Percentiles rank a stretch among this genome's conserved stretches.
phyloP scores from a whole-genome alignment of 2,329 filamentous ascomycete species.

The Sporothrix dimorphospora region DNA sequence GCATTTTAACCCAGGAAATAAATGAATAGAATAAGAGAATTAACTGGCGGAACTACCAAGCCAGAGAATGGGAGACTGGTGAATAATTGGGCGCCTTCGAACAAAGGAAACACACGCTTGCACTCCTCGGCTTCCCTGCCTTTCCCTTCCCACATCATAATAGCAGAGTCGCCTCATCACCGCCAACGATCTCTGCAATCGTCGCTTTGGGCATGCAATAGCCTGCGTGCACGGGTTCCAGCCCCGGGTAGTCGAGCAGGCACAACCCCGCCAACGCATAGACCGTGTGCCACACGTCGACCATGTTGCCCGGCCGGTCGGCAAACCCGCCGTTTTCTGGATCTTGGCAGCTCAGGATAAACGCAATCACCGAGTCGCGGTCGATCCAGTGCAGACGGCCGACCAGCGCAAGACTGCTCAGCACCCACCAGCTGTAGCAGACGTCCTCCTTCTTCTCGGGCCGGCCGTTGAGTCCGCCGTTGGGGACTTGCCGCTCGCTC shows the following conservation, averaged over 20 bases:
- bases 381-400: constrained; percentile 92
- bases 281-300: constrained; percentile 94
- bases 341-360: constrained; percentile 90
- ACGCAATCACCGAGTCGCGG: constrained; percentile 72
- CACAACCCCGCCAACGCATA: constrained; percentile 90
- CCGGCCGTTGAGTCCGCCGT: constrained; percentile 88
- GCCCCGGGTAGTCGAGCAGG: constrained; percentile 73
- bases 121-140: background rate
- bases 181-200: constrained; percentile 60
- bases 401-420: constrained; percentile 90
- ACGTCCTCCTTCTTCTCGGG: constrained; percentile 96
- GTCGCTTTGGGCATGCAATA: constrained; percentile 80
- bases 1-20: background rate
- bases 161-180: constrained; percentile 36
- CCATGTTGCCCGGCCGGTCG: constrained; percentile 89
- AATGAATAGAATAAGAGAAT: background rate
- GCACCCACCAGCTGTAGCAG: constrained; percentile 99
- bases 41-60: background rate
- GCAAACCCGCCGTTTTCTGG: constrained; percentile 80
- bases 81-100: background rate
- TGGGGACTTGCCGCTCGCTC: constrained; percentile 85
- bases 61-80: background rate
- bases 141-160: constrained; percentile 30
- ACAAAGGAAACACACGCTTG: background rate
- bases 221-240: constrained; percentile 81